These are phyloP conservation scores for Pelargonium cotyledonis DNA, from an alignment of 441 rosid species.

Conservation along the genomic window DNA sequence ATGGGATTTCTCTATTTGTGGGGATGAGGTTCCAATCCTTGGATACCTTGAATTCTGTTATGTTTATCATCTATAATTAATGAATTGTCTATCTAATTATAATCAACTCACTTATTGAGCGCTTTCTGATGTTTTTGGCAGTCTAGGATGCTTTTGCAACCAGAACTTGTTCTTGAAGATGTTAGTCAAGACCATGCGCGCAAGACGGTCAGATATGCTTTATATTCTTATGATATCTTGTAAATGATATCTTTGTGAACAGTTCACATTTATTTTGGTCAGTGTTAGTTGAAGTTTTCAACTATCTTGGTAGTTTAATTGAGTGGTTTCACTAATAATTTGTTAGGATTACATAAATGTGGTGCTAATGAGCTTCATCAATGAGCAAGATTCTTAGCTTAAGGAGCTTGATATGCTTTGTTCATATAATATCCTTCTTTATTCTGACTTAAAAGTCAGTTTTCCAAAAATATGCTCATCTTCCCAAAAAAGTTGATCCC, in stretches of 20 bases:
- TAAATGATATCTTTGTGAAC: background rate
- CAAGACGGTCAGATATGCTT: conserved; percentile 49
- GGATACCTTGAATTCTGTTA: background rate
- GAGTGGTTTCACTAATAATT: conserved; percentile 1
- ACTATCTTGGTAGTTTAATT: background rate
- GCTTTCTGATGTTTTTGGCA: conserved; percentile 27
- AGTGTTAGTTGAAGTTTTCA: background rate
- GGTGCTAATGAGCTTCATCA: background rate
- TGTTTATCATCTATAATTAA: background rate
- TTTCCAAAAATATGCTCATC: background rate
- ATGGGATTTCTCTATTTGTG: background rate
- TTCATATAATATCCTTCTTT: background rate
- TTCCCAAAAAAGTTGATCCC: too few species aligned
- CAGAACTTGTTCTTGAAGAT: conserved; percentile 85
- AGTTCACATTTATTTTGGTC: background rate
- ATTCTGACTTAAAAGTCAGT: background rate
- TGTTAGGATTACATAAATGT: background rate
- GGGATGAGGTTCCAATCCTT: background rate
- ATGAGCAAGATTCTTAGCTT: background rate
- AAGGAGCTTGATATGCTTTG: background rate
- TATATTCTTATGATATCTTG: background rate
- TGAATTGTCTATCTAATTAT: conserved; percentile 10
- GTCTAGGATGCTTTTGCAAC: conserved; percentile 82
- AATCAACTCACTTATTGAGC: conserved; percentile 9
- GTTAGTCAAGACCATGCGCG: conserved; percentile 94